Conservation (phyloP, 306 rosid genomes). For the Echinosophora koreensis region DNA sequence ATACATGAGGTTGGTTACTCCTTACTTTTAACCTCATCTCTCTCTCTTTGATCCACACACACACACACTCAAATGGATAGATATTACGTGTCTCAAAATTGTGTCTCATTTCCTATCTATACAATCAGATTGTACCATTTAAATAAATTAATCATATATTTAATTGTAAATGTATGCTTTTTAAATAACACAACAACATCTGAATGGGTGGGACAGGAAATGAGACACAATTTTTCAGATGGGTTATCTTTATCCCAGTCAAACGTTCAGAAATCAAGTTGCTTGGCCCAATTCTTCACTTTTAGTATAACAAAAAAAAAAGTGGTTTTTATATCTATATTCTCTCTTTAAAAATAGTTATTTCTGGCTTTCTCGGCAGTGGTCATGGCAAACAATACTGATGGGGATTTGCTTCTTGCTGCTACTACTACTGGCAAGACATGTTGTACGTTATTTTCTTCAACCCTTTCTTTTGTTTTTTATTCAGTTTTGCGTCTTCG, state of each 20-base stretch:
- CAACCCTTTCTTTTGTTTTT: neutral
- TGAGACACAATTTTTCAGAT: too few relatives aligned
- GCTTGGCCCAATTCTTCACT: neutral
- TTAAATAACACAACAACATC: too few relatives aligned
- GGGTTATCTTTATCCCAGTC: neutral
- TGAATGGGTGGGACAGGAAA: too few relatives aligned
- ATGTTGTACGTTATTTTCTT: constrained; percentile 64
- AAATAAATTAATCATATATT: too few relatives aligned
- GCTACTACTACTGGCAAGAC: constrained; percentile 77
- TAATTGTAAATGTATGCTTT: too few relatives aligned
- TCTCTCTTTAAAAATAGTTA: neutral
- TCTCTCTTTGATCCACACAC: neutral
- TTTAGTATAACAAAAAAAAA: neutral
- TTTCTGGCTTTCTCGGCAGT: constrained; percentile 65
- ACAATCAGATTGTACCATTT: too few relatives aligned
- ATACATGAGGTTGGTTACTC: constrained; percentile 64
- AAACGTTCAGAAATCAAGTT: neutral
- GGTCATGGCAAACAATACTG: constrained; percentile 97
- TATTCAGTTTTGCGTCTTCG: neutral
- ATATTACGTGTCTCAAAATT: too few relatives aligned
- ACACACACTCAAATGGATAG: neutral
- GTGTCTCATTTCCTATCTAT: too few relatives aligned
- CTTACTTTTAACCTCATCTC: neutral
- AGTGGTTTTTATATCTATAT: neutral
- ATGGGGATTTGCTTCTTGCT: constrained; percentile 91